These are phyloP conservation scores for Daldinia decipiens DNA, from an alignment of 495 filamentous ascomycete genomes.

Conservation along the genomic window DNA sequence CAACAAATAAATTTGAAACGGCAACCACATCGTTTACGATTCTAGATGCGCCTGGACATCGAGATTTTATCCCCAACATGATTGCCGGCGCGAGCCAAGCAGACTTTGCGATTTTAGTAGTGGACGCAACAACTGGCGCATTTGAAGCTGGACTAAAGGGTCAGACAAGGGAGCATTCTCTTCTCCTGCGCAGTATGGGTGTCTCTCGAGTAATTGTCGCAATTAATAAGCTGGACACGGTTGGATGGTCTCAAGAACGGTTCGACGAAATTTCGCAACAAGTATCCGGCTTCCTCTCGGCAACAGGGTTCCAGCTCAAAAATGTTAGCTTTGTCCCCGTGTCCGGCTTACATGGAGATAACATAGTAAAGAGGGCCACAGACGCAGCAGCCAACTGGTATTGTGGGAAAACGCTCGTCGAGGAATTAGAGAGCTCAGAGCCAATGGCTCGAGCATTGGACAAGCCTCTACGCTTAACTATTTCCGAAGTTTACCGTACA, in stretches of 20 bases:
- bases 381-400: constrained; percentile 78
- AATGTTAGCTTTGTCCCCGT: constrained; percentile 88
- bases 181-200: constrained; percentile 91
- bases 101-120: constrained; percentile 94
- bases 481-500: constrained; percentile 71
- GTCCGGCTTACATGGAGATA: constrained; percentile 87
- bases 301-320: constrained; percentile 80
- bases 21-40: constrained; percentile 89
- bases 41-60: constrained; percentile 92
- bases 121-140: constrained; percentile 86
- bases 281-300: constrained; percentile 80
- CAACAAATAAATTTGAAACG: constrained; percentile 92
- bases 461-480: constrained; percentile 85
- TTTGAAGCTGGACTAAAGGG: constrained; percentile 94
- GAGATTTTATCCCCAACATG: constrained; percentile 98
- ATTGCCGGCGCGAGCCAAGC: constrained; percentile 96
- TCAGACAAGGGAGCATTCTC: constrained; percentile 92
- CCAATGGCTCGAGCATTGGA: constrained; percentile 74
- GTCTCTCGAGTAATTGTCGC: constrained; percentile 88
- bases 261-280: constrained; percentile 89
- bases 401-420: constrained; percentile 76
- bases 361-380: constrained; percentile 71
- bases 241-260: constrained; percentile 79
- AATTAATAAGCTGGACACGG: constrained; percentile 92
- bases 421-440: constrained; percentile 83